These are phyloP conservation scores for Tinospora cordifolia DNA, from an alignment of 164 flowering plant species.

Conservation along the genomic window DNA sequence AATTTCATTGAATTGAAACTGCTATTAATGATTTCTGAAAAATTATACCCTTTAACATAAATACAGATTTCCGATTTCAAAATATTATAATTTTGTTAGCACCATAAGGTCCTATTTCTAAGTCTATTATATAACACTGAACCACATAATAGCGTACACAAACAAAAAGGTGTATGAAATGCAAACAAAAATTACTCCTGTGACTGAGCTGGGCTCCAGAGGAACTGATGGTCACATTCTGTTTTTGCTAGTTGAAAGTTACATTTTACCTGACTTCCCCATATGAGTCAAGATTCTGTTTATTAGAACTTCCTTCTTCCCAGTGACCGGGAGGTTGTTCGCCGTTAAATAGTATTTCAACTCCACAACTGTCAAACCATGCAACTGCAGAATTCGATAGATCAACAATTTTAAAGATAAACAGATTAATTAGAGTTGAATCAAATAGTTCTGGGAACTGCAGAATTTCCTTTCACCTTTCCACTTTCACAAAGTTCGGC, in stretches of 20 bases:
- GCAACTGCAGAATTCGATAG: conserved; percentile 51
- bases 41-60: no score
- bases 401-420: neutral
- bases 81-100: no score
- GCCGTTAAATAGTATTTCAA: conserved; percentile 67
- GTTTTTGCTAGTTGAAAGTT: no score
- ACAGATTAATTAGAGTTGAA: neutral
- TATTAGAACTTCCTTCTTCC: conserved; percentile 76
- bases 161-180: neutral
- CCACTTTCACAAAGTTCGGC: conserved; percentile 73
- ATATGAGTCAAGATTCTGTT: conserved; percentile 64
- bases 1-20: no score
- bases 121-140: no score
- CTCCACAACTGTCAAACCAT: conserved; percentile 62
- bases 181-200: neutral
- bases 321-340: conserved; percentile 60
- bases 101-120: no score
- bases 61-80: no score
- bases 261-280: conserved; percentile 32
- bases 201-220: neutral
- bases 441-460: neutral
- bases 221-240: no score
- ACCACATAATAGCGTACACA: neutral
- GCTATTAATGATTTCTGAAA: no score
- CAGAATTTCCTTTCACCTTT: conserved; percentile 40